Conservation (phyloP, 306 rosid species). For the peach (Prunus persica) region Prunus_persica_NCBIv2 NC_034015.1:13816001-13816500, state of each 20-base stretch:
- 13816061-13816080: background rate
- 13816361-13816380: background rate
- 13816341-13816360: too few species aligned
- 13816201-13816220: background rate
- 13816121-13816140: background rate
- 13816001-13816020: constrained; percentile 10
- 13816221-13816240: background rate
- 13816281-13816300: background rate
- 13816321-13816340: too few species aligned
- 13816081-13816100: background rate
- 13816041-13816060: background rate
- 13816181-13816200: background rate
- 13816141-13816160: background rate
- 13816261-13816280: background rate
- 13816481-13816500: background rate
- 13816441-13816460: background rate
- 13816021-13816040: too few species aligned
- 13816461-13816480: background rate
- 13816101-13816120: background rate
- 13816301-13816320: background rate
- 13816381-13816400: background rate
- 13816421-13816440: background rate
- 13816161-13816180: too few species aligned
- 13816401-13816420: background rate
- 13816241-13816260: background rate